phyloP scores from a whole-genome alignment of 345 rosid species.

The Salix purpurea region DNA sequence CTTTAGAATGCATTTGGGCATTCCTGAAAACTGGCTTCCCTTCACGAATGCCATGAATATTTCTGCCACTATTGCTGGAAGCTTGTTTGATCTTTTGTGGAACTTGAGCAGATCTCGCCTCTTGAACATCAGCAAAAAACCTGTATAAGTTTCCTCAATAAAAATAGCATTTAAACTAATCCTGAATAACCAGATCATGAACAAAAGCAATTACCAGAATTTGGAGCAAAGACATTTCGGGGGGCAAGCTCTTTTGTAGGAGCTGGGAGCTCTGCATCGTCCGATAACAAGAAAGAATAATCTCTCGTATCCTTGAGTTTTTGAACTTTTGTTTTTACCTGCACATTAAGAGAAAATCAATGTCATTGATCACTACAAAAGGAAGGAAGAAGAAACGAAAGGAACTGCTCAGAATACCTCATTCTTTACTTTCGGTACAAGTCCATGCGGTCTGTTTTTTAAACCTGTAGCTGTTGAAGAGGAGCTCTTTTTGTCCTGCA shows the following conservation, averaged over 20 bases:
- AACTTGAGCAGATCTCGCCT: constrained; percentile 51
- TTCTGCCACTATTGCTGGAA: constrained; percentile 42
- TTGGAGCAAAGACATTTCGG: constrained; percentile 34
- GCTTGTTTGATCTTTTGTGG: constrained; percentile 47
- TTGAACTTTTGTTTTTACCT: constrained; percentile 60
- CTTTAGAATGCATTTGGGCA: constrained; percentile 39
- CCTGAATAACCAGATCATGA: constrained; percentile 17
- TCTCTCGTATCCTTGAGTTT: constrained; percentile 73
- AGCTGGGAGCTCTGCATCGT: constrained; percentile 67
- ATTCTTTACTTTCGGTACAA: constrained; percentile 38
- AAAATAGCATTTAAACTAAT: constrained; percentile 41
- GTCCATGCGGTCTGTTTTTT: constrained; percentile 33
- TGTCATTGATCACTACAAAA: constrained; percentile 1
- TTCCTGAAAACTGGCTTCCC: constrained; percentile 36
- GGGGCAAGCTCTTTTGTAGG: constrained; percentile 46
- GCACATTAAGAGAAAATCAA: constrained; percentile 13
- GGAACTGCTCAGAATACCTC: constrained; percentile 28
- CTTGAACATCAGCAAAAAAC: constrained; percentile 75
- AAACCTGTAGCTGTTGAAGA: constrained; percentile 31
- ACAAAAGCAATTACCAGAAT: constrained; percentile 49
- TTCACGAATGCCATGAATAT: constrained; percentile 38
- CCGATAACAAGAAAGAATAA: constrained; percentile 78
- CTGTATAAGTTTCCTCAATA: constrained; percentile 66
- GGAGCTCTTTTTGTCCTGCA: constrained; percentile 56
- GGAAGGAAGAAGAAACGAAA: background rate